A percentile compares a stretch with the other conserved stretches of the same genome.
Conservation (phyloP, 148 eudicot genomes). For the Oxyria digyna region DNA sequence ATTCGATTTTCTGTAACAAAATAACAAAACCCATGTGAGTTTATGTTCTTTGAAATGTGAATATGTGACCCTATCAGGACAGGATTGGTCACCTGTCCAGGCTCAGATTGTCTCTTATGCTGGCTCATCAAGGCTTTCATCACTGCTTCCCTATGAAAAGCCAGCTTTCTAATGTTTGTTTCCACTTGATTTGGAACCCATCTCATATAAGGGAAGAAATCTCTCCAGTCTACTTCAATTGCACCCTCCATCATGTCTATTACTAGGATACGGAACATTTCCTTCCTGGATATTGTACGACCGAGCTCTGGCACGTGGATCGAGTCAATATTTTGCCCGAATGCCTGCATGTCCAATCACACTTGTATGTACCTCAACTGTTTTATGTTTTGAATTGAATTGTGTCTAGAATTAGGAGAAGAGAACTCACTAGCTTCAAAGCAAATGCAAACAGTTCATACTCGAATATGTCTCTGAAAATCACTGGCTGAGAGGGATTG, state of each 20-base stretch:
- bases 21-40: background rate
- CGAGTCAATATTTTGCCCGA: slow-evolving; percentile 51
- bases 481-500: slow-evolving; percentile 33
- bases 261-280: slow-evolving; percentile 43
- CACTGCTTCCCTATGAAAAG: slow-evolving; percentile 46
- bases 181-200: slow-evolving; percentile 80
- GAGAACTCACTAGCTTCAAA: slow-evolving; percentile 45
- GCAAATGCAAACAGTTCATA: slow-evolving; percentile 67
- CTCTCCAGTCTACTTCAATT: slow-evolving; percentile 92
- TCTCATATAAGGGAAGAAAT: slow-evolving; percentile 67
- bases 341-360: slow-evolving; percentile 26
- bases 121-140: slow-evolving; percentile 58
- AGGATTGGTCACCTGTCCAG: slow-evolving; percentile 28
- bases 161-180: slow-evolving; percentile 28
- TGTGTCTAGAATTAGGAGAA: background rate
- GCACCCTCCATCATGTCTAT: slow-evolving; percentile 74
- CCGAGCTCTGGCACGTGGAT: slow-evolving; percentile 56
- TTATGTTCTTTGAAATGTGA: background rate
- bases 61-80: background rate
- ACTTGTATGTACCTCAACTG: background rate
- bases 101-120: slow-evolving; percentile 27
- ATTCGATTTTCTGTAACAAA: slow-evolving; percentile 31
- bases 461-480: slow-evolving; percentile 50
- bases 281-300: slow-evolving; percentile 40
- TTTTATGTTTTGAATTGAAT: background rate